phyloP scores from a whole-genome alignment of 2,329 filamentous ascomycete species.

The Lasiodiplodia sp. region DNA sequence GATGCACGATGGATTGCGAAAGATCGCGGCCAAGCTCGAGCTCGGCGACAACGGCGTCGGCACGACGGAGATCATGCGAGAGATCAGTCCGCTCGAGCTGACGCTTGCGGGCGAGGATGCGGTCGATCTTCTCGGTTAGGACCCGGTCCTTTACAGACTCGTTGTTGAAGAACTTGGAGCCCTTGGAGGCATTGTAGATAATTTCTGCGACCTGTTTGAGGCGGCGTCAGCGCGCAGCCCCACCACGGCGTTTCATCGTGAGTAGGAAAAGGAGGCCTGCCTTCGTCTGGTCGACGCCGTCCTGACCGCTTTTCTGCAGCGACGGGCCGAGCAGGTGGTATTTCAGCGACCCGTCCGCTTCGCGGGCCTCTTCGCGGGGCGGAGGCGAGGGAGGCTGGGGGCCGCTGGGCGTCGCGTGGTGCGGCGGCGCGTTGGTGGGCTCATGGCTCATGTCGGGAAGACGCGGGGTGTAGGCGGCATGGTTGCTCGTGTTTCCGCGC shows the following conservation, averaged over 20 bases:
- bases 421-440: not conserved
- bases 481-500: conserved; percentile 13
- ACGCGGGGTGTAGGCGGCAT: conserved; percentile 18
- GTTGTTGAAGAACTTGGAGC: conserved; percentile 93
- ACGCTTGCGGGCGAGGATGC: conserved; percentile 76
- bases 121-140: conserved; percentile 84
- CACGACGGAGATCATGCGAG: conserved; percentile 73
- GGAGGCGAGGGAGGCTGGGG: not conserved
- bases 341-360: conserved; percentile 66
- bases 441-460: conserved; percentile 29
- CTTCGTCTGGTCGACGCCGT: conserved; percentile 90
- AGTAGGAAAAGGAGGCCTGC: conserved; percentile 48
- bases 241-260: not conserved
- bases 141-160: conserved; percentile 83
- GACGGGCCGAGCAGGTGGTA: conserved; percentile 91
- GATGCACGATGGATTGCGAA: conserved; percentile 83
- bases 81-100: conserved; percentile 80
- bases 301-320: conserved; percentile 91
- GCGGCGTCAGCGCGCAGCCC: conserved; percentile 19
- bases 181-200: conserved; percentile 96
- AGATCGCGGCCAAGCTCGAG: conserved; percentile 82
- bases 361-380: conserved; percentile 3
- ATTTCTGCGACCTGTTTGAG: conserved; percentile 79
- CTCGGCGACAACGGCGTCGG: conserved; percentile 81
- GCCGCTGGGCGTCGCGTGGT: not conserved